Base-by-base conservation (phyloP, 257 asterid genomes). In the Parsonsia alboflavescens region DNA sequence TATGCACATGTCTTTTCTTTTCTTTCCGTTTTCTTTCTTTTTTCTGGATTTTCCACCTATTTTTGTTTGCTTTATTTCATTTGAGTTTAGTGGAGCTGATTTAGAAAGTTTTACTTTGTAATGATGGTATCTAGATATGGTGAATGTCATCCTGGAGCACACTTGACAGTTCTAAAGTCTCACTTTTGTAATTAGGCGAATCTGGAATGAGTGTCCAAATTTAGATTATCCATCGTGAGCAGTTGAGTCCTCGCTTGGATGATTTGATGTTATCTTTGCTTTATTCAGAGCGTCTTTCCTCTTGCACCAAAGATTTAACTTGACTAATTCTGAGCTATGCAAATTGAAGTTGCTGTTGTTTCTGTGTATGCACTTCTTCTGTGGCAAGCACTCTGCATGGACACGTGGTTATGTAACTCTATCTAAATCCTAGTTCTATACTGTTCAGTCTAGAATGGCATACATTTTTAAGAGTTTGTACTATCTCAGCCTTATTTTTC, bases 1-100 rank as follows among this genome's bases (percentile, higher is more conserved):
- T 64, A 1, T 64, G 13, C 26, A 2, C 68, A 33, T 33, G 97
- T 69, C 33, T 49, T 50, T 0, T 5, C n/a, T 4, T 36, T 41
- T 26, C 64, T 19, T 10, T 49, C 77, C 49, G 16, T 36, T 0
- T 36, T 4, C 26, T 3, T 36, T 11, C 54, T 7, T 2, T n/a
- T 48, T n/a, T 58, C 73, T 52, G 17, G 11, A 6, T 36, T 63
- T 58, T 64, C 8, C 6, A 67, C 33, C 1, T 22, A 28, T n/a
- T 63, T 67, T 19, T 46, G 61, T 0, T 42, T 13, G 6, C 5
- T 61, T 44, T 44, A 52, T 73, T 46, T 59, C 45, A 13, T 62
- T n/a, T 58, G 67, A 61, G 44, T 28, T 61, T 28, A 5, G 13
- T 30, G 0, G 7, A 26, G n/a, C 44, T 12, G 44, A 30, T 61